phyloP scores from a whole-genome alignment of 345 rosid species.

The Boechera stricta region DNA sequence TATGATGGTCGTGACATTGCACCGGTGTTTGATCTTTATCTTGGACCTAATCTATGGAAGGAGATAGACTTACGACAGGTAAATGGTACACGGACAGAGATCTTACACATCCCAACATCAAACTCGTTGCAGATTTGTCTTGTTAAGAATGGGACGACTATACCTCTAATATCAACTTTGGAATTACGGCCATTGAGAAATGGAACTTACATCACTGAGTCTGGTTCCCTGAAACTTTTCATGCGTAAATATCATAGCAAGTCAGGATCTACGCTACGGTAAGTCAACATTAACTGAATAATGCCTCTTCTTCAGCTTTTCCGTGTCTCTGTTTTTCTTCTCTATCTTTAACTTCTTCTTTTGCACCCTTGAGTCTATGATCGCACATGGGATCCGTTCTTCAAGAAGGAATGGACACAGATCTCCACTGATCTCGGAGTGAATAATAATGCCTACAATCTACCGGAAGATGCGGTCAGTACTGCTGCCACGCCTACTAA shows the following conservation, averaged over 20 bases:
- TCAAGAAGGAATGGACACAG: too few species aligned
- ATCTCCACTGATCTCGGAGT: too few species aligned
- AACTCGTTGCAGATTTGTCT: constrained; percentile 53
- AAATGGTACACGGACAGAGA: not conserved
- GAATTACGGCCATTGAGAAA: constrained; percentile 48
- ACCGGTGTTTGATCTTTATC: too few species aligned
- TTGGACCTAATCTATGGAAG: too few species aligned
- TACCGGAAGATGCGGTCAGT: too few species aligned
- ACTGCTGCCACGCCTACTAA: too few species aligned
- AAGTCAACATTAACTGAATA: not conserved
- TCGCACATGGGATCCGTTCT: too few species aligned
- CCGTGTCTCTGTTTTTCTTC: too few species aligned
- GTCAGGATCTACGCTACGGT: not conserved
- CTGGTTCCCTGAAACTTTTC: constrained; percentile 34
- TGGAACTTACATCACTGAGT: not conserved
- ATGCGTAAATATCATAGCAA: not conserved
- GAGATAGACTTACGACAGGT: too few species aligned
- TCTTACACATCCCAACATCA: constrained; percentile 45
- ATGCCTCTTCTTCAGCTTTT: not conserved
- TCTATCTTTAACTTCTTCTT: not conserved
- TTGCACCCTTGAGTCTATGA: not conserved
- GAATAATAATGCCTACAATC: too few species aligned
- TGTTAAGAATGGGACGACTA: constrained; percentile 41
- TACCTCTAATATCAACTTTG: constrained; percentile 51
- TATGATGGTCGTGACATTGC: too few species aligned